Evolutionary conservation across 345 rosid species (phyloP).

Genomic region (Aethionema arabicum): DNA sequence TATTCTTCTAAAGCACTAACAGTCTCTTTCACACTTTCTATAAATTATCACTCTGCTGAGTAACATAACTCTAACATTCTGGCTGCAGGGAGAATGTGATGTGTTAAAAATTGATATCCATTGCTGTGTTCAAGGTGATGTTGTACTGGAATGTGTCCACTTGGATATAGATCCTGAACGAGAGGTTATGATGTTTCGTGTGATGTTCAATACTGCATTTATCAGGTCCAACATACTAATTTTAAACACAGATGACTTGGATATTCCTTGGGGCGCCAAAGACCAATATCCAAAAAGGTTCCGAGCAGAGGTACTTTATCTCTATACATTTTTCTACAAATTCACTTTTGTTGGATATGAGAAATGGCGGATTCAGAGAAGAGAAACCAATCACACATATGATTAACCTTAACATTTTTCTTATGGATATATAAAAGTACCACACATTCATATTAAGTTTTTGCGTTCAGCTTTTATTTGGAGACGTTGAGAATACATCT

Average conservation of each 20-base stretch:
- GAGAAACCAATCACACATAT: conserved; percentile 7
- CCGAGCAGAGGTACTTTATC: conserved; percentile 76
- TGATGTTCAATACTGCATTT: too few species aligned
- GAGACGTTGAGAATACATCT: conserved; percentile 70
- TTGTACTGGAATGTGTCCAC: conserved; percentile 94
- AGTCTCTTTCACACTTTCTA: conserved; percentile 1
- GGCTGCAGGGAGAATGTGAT: conserved; percentile 84
- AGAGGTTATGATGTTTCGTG: conserved; percentile 98
- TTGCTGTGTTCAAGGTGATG: conserved; percentile 96
- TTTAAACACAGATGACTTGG: conserved; percentile 89
- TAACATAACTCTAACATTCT: conserved; percentile 20
- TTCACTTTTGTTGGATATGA: conserved; percentile 16
- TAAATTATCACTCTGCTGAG: conserved; percentile 12
- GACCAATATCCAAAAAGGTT: conserved; percentile 91
- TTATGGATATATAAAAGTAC: conserved; percentile 9
- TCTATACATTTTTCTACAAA: conserved; percentile 7
- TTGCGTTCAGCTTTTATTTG: conserved; percentile 81
- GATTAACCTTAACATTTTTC: neutral
- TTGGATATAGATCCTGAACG: conserved; percentile 86
- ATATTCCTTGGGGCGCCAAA: conserved; percentile 94
- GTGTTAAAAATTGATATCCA: conserved; percentile 95
- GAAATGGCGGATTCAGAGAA: conserved; percentile 18
- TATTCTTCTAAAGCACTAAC: conserved; percentile 1
- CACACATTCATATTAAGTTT: conserved; percentile 14
- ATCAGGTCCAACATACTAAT: too few species aligned